Percentiles rank a stretch among this genome's conserved stretches.
phyloP scores from a whole-genome alignment of 2,329 filamentous ascomycete species.

The Botrytis fabae region DNA sequence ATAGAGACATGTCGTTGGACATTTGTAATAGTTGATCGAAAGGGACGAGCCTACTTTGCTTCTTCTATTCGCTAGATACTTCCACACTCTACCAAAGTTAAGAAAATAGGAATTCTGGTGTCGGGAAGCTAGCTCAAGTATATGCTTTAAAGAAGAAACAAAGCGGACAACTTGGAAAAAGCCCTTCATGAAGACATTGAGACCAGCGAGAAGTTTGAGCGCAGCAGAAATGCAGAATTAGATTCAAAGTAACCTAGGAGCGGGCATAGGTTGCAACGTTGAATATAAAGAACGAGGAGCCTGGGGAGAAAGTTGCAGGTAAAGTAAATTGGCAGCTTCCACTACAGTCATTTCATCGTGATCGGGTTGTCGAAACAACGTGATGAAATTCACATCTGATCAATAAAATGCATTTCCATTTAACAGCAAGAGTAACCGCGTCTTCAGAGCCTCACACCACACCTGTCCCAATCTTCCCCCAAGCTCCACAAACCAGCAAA shows the following conservation, averaged over 20 bases:
- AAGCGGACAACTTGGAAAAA: neutral
- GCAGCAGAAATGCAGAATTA: neutral
- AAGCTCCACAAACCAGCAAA: too few species aligned
- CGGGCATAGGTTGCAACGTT: neutral
- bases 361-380: neutral
- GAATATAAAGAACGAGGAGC: neutral
- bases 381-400: neutral
- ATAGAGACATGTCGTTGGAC: neutral
- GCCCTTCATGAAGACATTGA: neutral
- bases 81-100: neutral
- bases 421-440: neutral
- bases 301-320: neutral
- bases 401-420: neutral
- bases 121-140: neutral
- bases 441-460: neutral
- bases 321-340: neutral
- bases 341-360: neutral
- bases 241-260: neutral
- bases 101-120: neutral
- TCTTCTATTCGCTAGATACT: neutral
- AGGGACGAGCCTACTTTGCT: neutral
- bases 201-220: neutral
- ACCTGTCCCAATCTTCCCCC: neutral
- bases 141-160: neutral
- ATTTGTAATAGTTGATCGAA: neutral